Evolutionary conservation across 352 stramenopile species (phyloP).

Genomic region (Phytophthora kernoviae): DNA sequence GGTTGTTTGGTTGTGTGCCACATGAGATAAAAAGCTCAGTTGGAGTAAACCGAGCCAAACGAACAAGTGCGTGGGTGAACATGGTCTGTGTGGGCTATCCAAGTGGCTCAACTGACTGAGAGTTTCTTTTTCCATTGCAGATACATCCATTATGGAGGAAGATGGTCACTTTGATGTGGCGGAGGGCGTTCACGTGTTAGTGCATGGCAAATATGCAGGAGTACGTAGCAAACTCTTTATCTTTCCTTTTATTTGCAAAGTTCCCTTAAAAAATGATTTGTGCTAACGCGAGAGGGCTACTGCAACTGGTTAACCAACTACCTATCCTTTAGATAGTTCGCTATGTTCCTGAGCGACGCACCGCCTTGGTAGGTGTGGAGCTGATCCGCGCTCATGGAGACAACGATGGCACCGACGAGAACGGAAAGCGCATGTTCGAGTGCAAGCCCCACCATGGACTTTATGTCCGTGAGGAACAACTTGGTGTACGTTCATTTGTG

Average conservation of each 20-base stretch:
- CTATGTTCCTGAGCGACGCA: constrained; percentile 60
- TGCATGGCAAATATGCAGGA: constrained; percentile 81
- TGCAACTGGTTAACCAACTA: constrained; percentile 3
- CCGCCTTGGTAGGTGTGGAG: constrained; percentile 81
- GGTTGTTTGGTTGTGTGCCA: no score
- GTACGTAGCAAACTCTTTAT: constrained; percentile 37
- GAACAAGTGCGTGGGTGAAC: no score
- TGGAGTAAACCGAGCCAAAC: no score
- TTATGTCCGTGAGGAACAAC: constrained; percentile 85
- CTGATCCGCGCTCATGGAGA: constrained; percentile 81
- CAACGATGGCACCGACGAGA: constrained; percentile 64
- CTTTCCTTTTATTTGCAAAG: constrained; percentile 11
- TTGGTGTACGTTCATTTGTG: constrained; percentile 45
- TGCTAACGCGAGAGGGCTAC: constrained; percentile 20
- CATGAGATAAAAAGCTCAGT: no score
- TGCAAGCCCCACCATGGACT: constrained; percentile 81
- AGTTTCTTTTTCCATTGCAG: not conserved
- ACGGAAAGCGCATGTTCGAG: constrained; percentile 82
- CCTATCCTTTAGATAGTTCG: constrained; percentile 58
- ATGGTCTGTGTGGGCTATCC: no score
- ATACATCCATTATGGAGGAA: constrained; percentile 28
- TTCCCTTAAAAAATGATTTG: no score
- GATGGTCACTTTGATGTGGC: constrained; percentile 21
- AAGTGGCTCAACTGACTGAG: no score
- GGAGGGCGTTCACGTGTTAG: constrained; percentile 61